phyloP scores from a whole-genome alignment of 2,329 filamentous ascomycete species.

The Colletotrichum phormii region DNA sequence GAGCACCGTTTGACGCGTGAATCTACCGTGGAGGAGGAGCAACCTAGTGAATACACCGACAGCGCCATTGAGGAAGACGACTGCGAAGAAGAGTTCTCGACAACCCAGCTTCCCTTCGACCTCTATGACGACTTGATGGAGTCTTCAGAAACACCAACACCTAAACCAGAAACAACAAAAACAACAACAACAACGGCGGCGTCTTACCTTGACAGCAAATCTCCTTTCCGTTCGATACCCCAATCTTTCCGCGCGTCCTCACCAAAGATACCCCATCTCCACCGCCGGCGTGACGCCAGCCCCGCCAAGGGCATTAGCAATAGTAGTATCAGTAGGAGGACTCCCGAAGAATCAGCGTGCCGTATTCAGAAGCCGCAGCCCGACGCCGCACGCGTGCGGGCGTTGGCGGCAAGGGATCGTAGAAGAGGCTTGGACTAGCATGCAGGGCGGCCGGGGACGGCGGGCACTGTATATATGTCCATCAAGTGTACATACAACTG shows the following conservation, averaged over 20 bases:
- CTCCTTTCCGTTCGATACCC: conserved; percentile 48
- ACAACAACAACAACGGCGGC: conserved; percentile 39
- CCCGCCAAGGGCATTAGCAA: conserved; percentile 45
- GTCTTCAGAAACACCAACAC: conserved; percentile 56
- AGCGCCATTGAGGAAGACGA: conserved; percentile 45
- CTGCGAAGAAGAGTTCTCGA: conserved; percentile 47
- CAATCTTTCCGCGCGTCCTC: conserved; percentile 49
- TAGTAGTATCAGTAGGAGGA: conserved; percentile 50
- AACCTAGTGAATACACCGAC: conserved; percentile 41
- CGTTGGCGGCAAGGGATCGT: conserved; percentile 53
- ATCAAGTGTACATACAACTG: conserved; percentile 44
- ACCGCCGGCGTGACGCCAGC: conserved; percentile 47
- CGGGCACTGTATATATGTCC: conserved; percentile 53
- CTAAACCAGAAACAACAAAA: conserved; percentile 49
- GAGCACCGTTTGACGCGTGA: conserved; percentile 49
- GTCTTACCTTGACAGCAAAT: conserved; percentile 52
- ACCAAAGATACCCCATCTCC: conserved; percentile 46
- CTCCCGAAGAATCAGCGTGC: conserved; percentile 58
- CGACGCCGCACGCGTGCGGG: conserved; percentile 54
- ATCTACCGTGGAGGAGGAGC: conserved; percentile 44
- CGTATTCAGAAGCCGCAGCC: conserved; percentile 61
- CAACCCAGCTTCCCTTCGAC: conserved; percentile 53
- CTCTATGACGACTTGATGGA: conserved; percentile 48
- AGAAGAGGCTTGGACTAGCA: conserved; percentile 55
- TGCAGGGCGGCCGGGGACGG: conserved; percentile 42